Evolutionary conservation across 2,329 filamentous ascomycete species (phyloP).

Genomic region (Colletotrichum navitas): DNA sequence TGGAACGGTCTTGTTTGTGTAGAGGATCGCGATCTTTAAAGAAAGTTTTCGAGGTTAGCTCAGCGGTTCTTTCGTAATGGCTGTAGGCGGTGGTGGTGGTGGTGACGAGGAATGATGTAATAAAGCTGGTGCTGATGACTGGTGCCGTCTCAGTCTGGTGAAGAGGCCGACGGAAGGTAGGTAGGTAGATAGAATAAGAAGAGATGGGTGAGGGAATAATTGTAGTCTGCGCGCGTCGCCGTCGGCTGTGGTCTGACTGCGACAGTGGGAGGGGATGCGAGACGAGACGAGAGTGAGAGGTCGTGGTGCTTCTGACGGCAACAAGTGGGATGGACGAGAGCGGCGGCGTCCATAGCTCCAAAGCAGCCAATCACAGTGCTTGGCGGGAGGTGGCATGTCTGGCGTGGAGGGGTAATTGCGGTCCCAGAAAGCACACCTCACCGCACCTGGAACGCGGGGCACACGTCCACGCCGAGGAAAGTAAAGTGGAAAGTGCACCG

Average conservation of each 20-base stretch:
- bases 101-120: background rate
- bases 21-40: background rate
- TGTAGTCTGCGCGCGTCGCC: conserved; percentile 1
- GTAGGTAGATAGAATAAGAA: background rate
- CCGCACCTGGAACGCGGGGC: conserved; percentile 31
- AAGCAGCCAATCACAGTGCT: conserved; percentile 29
- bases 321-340: conserved; percentile 21
- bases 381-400: conserved; percentile 34
- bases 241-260: conserved; percentile 31
- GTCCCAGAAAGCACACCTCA: conserved; percentile 13
- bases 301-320: conserved; percentile 15
- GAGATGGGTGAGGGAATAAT: background rate
- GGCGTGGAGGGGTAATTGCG: conserved; percentile 40
- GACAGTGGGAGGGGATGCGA: background rate
- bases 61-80: background rate
- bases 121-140: background rate
- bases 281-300: background rate
- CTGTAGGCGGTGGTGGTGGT: background rate
- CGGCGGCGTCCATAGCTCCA: conserved; percentile 23
- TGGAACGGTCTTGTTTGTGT: background rate
- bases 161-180: background rate
- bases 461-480: conserved; percentile 8
- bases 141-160: background rate
- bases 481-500: conserved; percentile 22
- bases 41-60: background rate